Conservation (phyloP, 352 stramenopile genomes). For the Pythium vanterpoolii region DNA sequence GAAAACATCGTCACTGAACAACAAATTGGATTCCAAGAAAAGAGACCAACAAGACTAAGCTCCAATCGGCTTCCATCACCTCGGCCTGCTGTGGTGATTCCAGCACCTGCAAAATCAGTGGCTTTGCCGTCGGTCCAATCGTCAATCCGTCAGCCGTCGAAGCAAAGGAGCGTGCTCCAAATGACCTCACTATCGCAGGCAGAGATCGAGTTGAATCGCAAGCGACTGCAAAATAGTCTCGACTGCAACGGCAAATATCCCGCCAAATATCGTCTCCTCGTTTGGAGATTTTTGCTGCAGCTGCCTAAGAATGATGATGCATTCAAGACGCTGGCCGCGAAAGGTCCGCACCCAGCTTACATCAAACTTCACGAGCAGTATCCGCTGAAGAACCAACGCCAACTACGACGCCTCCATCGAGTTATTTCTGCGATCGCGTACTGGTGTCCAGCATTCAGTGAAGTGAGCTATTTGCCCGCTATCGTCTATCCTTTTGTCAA, state of each 20-base stretch:
- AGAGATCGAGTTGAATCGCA: conserved; percentile 61
- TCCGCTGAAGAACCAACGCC: conserved; percentile 66
- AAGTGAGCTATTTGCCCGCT: conserved; percentile 77
- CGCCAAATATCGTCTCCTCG: conserved; percentile 76
- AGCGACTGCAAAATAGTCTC: conserved; percentile 58
- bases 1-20: conserved; percentile 14
- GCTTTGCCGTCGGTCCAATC: neutral
- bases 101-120: neutral
- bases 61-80: neutral
- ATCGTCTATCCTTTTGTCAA: conserved; percentile 89
- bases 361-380: conserved; percentile 70
- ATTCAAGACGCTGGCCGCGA: conserved; percentile 67
- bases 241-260: conserved; percentile 74
- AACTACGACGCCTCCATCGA: conserved; percentile 74
- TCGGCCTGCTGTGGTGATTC: neutral
- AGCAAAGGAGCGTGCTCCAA: conserved; percentile 17
- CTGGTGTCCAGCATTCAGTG: conserved; percentile 90
- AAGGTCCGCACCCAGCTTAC: conserved; percentile 77
- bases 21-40: conserved; percentile 20
- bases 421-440: conserved; percentile 84
- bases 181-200: conserved; percentile 10
- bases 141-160: neutral
- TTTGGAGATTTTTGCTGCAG: conserved; percentile 80
- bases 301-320: conserved; percentile 83
- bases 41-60: conserved; percentile 1